Evolutionary conservation across 306 rosid genomes (phyloP).

Genomic region (Castanopsis chinensis): DNA sequence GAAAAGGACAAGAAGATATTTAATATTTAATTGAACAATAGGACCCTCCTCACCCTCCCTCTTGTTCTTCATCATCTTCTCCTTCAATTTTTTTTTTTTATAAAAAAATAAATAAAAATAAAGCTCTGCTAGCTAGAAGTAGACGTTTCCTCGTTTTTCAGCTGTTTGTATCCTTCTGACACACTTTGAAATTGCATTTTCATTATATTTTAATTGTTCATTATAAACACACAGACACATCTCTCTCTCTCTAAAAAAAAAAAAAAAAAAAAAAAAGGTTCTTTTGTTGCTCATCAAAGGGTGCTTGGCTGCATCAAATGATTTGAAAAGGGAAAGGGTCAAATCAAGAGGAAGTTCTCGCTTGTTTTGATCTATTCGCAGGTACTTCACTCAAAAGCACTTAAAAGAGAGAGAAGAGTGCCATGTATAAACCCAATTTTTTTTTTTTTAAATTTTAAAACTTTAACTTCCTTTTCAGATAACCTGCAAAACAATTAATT

Average conservation of each 20-base stretch:
- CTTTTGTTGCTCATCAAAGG: slow-evolving; percentile 48
- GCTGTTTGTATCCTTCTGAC: slow-evolving; percentile 60
- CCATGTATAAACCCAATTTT: background rate
- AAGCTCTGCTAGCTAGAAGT: slow-evolving; percentile 61
- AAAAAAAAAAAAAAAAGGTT: slow-evolving; percentile 8
- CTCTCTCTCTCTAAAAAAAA: slow-evolving; percentile 17
- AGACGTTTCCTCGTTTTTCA: slow-evolving; percentile 88
- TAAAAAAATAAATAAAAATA: background rate
- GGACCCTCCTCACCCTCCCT: slow-evolving; percentile 52
- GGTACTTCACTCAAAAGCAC: slow-evolving; percentile 55
- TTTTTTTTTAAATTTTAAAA: too few species aligned
- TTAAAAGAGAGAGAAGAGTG: slow-evolving; percentile 17
- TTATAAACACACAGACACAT: slow-evolving; percentile 24
- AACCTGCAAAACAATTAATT: background rate
- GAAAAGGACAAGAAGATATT: slow-evolving; percentile 98
- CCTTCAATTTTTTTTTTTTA: background rate
- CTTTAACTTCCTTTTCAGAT: background rate
- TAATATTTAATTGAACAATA: slow-evolving; percentile 55
- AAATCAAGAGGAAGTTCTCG: slow-evolving; percentile 53
- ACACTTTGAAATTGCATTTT: slow-evolving; percentile 34
- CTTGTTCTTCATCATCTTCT: slow-evolving; percentile 46
- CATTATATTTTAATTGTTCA: slow-evolving; percentile 20
- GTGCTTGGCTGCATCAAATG: slow-evolving; percentile 43
- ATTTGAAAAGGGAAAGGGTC: slow-evolving; percentile 69
- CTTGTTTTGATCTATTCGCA: slow-evolving; percentile 61